Evolutionary conservation across 2,329 filamentous ascomycete species (phyloP).

Genomic region (Cordyceps cicadae): DNA sequence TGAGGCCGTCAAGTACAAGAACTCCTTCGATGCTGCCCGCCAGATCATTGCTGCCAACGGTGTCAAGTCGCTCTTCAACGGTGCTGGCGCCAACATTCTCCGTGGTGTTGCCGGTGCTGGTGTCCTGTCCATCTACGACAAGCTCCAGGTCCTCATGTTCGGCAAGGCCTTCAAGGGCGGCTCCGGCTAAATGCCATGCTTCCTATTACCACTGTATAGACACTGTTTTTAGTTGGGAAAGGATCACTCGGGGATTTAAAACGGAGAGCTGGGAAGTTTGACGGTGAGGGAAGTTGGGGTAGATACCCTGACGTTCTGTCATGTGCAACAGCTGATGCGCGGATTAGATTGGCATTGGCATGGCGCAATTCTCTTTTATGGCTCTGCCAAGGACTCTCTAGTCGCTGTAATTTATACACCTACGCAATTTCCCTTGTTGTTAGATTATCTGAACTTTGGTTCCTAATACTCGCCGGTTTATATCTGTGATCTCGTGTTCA

Average conservation of each 20-base stretch:
- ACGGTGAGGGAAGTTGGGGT: constrained; percentile 34
- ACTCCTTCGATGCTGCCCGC: constrained; percentile 85
- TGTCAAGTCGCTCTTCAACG: constrained; percentile 99
- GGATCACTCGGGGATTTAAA: constrained; percentile 25
- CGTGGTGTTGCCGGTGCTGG: constrained; percentile 99
- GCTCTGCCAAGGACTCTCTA: constrained; percentile 38
- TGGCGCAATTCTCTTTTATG: constrained; percentile 36
- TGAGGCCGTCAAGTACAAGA: constrained; percentile 99
- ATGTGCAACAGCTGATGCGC: constrained; percentile 34
- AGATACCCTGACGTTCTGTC: constrained; percentile 29
- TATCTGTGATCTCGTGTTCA: background rate
- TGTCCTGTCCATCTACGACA: constrained; percentile 99
- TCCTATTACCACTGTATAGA: constrained; percentile 34
- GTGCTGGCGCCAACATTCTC: constrained; percentile 99
- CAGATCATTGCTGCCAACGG: constrained; percentile 98
- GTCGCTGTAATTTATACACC: constrained; percentile 57
- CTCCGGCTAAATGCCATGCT: constrained; percentile 37
- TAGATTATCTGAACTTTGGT: constrained; percentile 14
- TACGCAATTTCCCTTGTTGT: constrained; percentile 46
- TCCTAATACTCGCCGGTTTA: constrained; percentile 28
- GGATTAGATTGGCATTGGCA: constrained; percentile 43
- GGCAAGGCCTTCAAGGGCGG: constrained; percentile 94
- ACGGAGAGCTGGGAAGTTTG: constrained; percentile 38
- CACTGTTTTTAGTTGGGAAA: constrained; percentile 23
- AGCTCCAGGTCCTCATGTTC: constrained; percentile 98